Conservation (phyloP, 2,329 filamentous ascomycete species). For the Diaporthe vexans region DNA sequence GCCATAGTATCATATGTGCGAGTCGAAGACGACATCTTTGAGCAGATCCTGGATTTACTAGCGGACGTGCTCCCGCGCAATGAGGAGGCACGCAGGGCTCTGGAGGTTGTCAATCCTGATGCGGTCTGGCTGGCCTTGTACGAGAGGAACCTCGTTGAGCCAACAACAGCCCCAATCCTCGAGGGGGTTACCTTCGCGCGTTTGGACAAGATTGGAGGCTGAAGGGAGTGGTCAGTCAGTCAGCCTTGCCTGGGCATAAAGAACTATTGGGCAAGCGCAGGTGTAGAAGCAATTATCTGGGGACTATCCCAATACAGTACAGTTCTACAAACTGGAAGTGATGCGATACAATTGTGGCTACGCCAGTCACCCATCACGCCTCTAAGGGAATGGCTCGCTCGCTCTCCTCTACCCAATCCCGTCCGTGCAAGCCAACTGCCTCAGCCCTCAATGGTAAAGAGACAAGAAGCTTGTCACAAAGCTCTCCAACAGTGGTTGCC, state of each 20-base stretch:
- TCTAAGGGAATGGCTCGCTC: neutral
- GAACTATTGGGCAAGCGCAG: neutral
- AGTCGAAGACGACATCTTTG: constrained; percentile 78
- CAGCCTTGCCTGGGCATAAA: neutral
- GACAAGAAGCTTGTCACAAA: neutral
- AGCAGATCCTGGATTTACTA: constrained; percentile 77
- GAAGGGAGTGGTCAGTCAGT: neutral
- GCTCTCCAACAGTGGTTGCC: neutral
- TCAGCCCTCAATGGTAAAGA: neutral
- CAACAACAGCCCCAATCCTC: constrained; percentile 55
- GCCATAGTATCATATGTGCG: constrained; percentile 73
- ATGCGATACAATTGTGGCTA: neutral
- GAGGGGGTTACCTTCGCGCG: constrained; percentile 57
- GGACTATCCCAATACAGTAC: neutral
- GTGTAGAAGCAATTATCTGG: neutral
- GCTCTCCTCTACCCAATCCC: neutral
- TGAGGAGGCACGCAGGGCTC: constrained; percentile 64
- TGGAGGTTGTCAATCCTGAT: constrained; percentile 78
- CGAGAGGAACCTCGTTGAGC: constrained; percentile 58
- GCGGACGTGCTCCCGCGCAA: constrained; percentile 61
- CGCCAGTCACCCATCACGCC: too few species aligned
- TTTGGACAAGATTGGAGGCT: constrained; percentile 37
- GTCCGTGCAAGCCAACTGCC: too few species aligned
- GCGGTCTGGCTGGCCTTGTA: constrained; percentile 80
- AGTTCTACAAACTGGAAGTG: neutral